phyloP scores from a whole-genome alignment of 805 yeast genomes.

The Candida bentonensis region DNA sequence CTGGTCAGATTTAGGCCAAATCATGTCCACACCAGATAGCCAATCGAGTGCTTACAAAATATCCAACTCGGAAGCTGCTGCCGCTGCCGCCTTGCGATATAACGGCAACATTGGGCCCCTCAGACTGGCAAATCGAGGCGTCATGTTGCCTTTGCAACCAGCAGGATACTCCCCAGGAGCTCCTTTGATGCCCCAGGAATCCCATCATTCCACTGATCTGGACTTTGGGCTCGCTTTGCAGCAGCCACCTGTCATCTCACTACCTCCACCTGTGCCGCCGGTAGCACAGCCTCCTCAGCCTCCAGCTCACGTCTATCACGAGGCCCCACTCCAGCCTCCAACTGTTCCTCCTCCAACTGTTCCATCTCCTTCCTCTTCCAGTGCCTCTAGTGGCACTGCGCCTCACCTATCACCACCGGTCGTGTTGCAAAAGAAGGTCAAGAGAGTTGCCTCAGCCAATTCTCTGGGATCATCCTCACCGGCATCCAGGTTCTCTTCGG shows the following conservation, averaged over 20 bases:
- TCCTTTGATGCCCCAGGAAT: not conserved
- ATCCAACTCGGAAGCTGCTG: not conserved
- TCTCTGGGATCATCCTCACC: conserved; percentile 9
- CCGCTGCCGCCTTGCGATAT: not conserved
- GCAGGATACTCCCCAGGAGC: not conserved
- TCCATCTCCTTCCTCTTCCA: not conserved
- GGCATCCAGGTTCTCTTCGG: conserved; percentile 14
- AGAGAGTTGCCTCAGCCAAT: not conserved
- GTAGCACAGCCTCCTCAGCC: not conserved
- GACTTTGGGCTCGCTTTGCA: not conserved
- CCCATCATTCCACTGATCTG: not conserved
- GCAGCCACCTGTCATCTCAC: not conserved
- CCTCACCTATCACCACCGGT: not conserved
- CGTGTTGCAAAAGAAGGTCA: not conserved
- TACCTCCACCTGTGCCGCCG: too few species aligned
- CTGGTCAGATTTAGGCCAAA: too few species aligned
- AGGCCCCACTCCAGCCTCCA: not conserved
- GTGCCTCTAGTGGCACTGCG: not conserved
- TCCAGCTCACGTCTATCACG: not conserved
- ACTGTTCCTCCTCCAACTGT: not conserved
- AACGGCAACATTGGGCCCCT: not conserved
- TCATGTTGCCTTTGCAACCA: not conserved
- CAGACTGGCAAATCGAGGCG: not conserved
- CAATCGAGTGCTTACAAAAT: not conserved
- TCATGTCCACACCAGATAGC: not conserved